Evolutionary conservation across 805 yeast species (phyloP).

Genomic region (Saturnispora zaruensis): DNA sequence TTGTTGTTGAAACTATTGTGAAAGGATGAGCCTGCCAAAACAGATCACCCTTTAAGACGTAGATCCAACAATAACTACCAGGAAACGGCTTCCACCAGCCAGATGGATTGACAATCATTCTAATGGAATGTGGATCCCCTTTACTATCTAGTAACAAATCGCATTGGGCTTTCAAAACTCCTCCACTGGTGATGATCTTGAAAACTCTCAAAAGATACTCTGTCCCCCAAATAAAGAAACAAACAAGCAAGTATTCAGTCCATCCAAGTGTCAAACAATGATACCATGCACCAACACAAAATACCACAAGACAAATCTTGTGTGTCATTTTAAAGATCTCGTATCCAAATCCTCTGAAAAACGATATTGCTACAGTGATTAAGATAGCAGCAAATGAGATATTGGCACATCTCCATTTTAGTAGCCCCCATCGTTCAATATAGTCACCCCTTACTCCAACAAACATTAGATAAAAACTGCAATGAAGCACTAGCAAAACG

Average conservation of each 20-base stretch:
- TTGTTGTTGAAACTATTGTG: constrained; percentile 38
- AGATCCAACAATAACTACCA: constrained; percentile 57
- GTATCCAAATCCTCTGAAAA: constrained; percentile 31
- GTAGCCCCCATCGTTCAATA: constrained; percentile 29
- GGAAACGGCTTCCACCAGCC: constrained; percentile 47
- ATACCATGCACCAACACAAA: constrained; percentile 38
- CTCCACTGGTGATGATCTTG: constrained; percentile 53
- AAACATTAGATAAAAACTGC: constrained; percentile 30
- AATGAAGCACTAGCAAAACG: constrained; percentile 32
- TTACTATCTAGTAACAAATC: constrained; percentile 20
- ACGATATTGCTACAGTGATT: constrained; percentile 26
- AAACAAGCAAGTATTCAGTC: constrained; percentile 43
- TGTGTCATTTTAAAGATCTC: constrained; percentile 41
- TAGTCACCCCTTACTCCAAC: constrained; percentile 31
- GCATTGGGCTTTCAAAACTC: constrained; percentile 42
- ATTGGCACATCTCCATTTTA: constrained; percentile 39
- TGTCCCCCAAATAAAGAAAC: constrained; percentile 60
- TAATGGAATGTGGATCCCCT: constrained; percentile 33
- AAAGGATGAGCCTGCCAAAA: constrained; percentile 69
- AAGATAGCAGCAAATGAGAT: constrained; percentile 26
- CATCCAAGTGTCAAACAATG: constrained; percentile 42
- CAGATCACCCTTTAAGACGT: constrained; percentile 35
- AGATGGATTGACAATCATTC: constrained; percentile 43
- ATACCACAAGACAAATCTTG: constrained; percentile 33
- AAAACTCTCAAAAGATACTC: constrained; percentile 53